Conservation (phyloP, 202 grass and related monocot genomes). For the Bolboschoenoplectus hybrid region DNA sequence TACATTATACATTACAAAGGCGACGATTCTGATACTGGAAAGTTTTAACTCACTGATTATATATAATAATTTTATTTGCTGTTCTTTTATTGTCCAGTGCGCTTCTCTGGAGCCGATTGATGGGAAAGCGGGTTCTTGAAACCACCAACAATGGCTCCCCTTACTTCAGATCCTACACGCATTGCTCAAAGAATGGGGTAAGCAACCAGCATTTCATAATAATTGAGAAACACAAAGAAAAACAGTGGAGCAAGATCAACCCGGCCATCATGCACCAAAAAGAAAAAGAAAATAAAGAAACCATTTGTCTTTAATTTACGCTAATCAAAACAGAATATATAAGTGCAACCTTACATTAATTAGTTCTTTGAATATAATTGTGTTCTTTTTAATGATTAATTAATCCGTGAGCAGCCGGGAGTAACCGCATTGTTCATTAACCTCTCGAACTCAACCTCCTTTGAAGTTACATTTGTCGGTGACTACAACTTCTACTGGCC, state of each 20-base stretch:
- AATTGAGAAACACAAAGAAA: background rate
- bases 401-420: constrained; percentile 39
- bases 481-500: constrained; percentile 44
- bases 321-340: background rate
- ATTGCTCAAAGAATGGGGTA: constrained; percentile 58
- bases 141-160: constrained; percentile 30
- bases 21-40: background rate
- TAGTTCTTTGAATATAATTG: constrained; percentile 2
- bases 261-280: background rate
- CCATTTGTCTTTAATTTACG: background rate
- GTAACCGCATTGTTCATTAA: constrained; percentile 61
- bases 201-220: background rate
- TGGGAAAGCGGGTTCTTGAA: constrained; percentile 50
- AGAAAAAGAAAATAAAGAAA: constrained; percentile 1
- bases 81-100: constrained; percentile 39
- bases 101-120: constrained; percentile 58
- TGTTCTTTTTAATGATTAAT: background rate
- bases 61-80: constrained; percentile 30
- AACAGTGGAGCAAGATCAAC: background rate
- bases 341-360: background rate
- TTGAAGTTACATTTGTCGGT: constrained; percentile 40
- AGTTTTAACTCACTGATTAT: constrained; percentile 15
- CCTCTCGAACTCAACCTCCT: constrained; percentile 58
- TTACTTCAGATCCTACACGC: constrained; percentile 60
- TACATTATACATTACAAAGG: background rate